Evolutionary conservation across 2,329 filamentous ascomycete species (phyloP).

Genomic region (Fusarium sp.): DNA sequence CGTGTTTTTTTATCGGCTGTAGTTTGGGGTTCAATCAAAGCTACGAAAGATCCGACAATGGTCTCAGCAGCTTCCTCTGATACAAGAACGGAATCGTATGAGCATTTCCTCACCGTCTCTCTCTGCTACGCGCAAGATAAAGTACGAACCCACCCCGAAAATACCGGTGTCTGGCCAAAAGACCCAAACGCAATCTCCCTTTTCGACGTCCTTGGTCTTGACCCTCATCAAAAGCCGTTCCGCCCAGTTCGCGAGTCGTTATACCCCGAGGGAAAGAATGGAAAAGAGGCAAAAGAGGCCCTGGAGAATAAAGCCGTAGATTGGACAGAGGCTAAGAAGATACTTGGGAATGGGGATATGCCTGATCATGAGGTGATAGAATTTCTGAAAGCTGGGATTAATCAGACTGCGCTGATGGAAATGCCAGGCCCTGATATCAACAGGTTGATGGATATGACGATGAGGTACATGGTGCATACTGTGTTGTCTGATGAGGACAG

Average conservation of each 20-base stretch:
- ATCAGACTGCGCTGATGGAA: neutral
- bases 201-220: neutral
- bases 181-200: neutral
- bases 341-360: neutral
- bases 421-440: fast-evolving
- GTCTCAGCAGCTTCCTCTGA: neutral
- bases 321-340: neutral
- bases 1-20: neutral
- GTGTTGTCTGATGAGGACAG: neutral
- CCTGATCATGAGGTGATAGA: neutral
- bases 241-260: fast-evolving
- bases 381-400: fast-evolving
- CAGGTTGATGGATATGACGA: neutral
- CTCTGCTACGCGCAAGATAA: neutral
- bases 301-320: neutral
- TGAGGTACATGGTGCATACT: neutral
- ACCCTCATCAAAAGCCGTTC: neutral
- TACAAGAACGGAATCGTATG: neutral
- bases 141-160: neutral
- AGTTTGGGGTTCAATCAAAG: fast-evolving
- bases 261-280: neutral
- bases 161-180: neutral
- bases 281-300: neutral
- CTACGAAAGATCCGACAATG: fast-evolving
- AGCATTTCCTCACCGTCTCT: neutral